These are phyloP conservation scores for Sordaria brevicollis DNA, from an alignment of 495 filamentous ascomycete genomes.

Conservation along the genomic window DNA sequence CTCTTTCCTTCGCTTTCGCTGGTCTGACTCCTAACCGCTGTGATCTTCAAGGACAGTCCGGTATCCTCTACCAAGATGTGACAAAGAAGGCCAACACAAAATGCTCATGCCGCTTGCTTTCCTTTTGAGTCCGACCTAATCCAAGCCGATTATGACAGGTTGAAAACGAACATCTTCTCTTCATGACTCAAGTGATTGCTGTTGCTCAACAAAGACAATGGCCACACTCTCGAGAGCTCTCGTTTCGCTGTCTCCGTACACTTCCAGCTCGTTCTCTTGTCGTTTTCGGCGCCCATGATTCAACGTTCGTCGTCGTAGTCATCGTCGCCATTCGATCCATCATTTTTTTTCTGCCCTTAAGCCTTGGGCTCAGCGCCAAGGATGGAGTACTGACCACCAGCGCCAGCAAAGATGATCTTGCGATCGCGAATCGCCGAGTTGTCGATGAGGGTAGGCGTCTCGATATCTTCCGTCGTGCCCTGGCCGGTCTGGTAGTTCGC, in stretches of 20 bases:
- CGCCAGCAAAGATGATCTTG: constrained; percentile 47
- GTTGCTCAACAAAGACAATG: background rate
- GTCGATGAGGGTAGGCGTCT: constrained; percentile 48
- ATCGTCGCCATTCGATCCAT: background rate
- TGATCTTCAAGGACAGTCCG: no score
- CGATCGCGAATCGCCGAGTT: constrained; percentile 49
- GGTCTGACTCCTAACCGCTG: no score
- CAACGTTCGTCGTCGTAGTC: background rate
- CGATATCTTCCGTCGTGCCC: constrained; percentile 47
- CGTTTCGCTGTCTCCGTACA: background rate
- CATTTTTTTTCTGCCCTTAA: background rate
- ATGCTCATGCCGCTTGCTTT: background rate
- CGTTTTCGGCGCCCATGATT: no score
- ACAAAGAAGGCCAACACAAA: background rate
- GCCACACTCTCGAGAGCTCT: background rate
- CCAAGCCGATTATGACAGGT: background rate
- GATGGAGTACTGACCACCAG: constrained; percentile 58
- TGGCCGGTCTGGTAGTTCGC: constrained; percentile 58
- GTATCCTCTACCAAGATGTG: background rate
- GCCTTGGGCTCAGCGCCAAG: constrained; percentile 29
- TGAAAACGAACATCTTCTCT: background rate
- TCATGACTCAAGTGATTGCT: background rate
- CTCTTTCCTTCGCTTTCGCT: no score
- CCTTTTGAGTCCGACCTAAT: background rate
- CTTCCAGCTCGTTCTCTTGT: background rate